These are phyloP conservation scores for Fonsecaea nubica DNA, from an alignment of 2,329 filamentous ascomycete genomes.

Conservation along the genomic window DNA sequence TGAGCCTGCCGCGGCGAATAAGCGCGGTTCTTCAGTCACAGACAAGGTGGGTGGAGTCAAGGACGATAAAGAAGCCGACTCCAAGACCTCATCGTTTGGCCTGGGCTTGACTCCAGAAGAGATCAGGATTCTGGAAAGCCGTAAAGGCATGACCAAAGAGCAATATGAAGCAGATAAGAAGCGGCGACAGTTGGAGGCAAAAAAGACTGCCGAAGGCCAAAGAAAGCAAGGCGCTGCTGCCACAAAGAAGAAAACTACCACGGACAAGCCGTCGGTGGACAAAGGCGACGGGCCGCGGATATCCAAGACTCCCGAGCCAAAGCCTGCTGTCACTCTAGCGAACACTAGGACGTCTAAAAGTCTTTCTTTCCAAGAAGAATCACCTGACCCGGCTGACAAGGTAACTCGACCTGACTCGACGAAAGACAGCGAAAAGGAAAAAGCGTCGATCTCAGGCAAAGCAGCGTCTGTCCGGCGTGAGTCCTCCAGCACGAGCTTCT, in stretches of 20 bases:
- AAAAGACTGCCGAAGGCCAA: conserved; percentile 22
- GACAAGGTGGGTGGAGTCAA: conserved; percentile 7
- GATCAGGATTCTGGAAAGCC: conserved; percentile 32
- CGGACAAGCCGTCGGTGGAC: not conserved
- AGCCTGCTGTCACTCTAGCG: not conserved
- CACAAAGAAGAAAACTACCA: conserved; percentile 16
- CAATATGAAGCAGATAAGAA: conserved; percentile 33
- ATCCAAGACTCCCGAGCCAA: not conserved
- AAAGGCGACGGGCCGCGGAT: not conserved
- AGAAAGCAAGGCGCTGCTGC: conserved; percentile 12
- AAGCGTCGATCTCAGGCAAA: not conserved
- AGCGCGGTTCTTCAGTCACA: not conserved
- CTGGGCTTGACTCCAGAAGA: conserved; percentile 35
- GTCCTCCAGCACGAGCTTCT: conserved; percentile 16
- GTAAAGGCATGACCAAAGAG: conserved; percentile 33
- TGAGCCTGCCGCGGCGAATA: not conserved
- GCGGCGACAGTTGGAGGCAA: conserved; percentile 26
- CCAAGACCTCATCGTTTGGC: conserved; percentile 23
- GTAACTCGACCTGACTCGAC: not conserved
- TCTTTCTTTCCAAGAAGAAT: conserved; percentile 9
- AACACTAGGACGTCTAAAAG: conserved; percentile 18
- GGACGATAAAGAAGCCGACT: conserved; percentile 8
- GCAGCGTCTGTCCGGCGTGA: not conserved
- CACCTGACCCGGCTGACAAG: not conserved
- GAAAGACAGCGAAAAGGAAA: not conserved